These are phyloP conservation scores for Candida anglica DNA, from an alignment of 805 yeast species.

Conservation along the genomic window DNA sequence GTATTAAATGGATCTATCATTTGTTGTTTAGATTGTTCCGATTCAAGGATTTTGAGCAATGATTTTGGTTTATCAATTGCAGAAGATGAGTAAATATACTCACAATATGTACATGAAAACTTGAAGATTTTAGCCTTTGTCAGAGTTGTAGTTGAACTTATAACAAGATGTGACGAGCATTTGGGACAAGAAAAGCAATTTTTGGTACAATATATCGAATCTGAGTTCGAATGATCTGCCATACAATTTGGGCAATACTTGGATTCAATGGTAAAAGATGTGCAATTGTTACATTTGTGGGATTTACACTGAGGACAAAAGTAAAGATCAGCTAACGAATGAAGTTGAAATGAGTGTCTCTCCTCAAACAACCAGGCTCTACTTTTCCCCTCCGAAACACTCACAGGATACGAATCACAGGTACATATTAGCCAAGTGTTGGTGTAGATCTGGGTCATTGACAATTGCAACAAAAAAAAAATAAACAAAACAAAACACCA, in stretches of 20 bases:
- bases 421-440: constrained; percentile 19
- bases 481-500: too few species aligned
- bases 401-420: constrained; percentile 1
- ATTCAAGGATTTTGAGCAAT: constrained; percentile 17
- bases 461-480: too few species aligned
- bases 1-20: constrained; percentile 5
- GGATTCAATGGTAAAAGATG: constrained; percentile 17
- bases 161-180: constrained; percentile 24
- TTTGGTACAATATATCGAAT: constrained; percentile 23
- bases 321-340: constrained; percentile 20
- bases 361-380: too few species aligned
- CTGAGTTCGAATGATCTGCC: constrained; percentile 26
- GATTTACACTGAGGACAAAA: constrained; percentile 37
- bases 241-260: constrained; percentile 38
- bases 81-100: constrained; percentile 31
- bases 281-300: constrained; percentile 24
- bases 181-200: constrained; percentile 39
- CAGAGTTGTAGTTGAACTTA: constrained; percentile 12
- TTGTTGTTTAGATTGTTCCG: constrained; percentile 7
- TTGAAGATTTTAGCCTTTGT: constrained; percentile 25
- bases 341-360: constrained; percentile 5
- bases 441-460: constrained; percentile 20
- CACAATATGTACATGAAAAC: constrained; percentile 35
- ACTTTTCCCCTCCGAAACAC: too few species aligned
- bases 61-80: constrained; percentile 40